These are phyloP conservation scores for Saururus chinensis DNA, from an alignment of 164 flowering plant species.

Conservation along the genomic window DNA sequence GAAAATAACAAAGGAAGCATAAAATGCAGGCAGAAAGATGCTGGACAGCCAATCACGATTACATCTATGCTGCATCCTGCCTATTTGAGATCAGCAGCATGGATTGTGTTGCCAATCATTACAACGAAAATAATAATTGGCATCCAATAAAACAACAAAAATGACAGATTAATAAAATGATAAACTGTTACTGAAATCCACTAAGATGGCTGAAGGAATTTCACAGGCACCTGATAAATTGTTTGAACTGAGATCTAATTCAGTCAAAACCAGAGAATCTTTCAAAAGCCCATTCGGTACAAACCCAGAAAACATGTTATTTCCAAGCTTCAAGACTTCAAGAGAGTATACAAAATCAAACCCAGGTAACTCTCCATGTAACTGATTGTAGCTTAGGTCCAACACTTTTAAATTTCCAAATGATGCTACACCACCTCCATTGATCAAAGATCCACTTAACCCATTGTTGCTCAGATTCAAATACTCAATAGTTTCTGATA, in stretches of 20 bases:
- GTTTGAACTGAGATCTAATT: constrained; percentile 88
- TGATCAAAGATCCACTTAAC: constrained; percentile 35
- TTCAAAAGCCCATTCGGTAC: constrained; percentile 71
- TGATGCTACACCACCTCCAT: constrained; percentile 27
- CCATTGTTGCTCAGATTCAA: constrained; percentile 46
- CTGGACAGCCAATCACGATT: background rate
- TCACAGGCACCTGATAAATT: constrained; percentile 68
- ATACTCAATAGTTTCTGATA: constrained; percentile 57
- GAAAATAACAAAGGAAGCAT: background rate
- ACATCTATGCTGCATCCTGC: no score
- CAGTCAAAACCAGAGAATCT: constrained; percentile 59
- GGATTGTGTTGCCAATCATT: no score
- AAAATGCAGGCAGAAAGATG: background rate
- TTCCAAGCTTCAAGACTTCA: constrained; percentile 63
- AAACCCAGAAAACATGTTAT: constrained; percentile 68
- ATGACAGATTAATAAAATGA: no score
- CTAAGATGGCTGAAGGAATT: background rate
- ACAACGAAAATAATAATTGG: no score
- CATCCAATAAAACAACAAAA: background rate
- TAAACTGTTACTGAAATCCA: no score
- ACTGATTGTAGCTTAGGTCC: constrained; percentile 89
- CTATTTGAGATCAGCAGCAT: no score
- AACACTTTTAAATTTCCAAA: constrained; percentile 47
- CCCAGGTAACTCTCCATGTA: constrained; percentile 84
- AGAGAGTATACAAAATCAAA: constrained; percentile 83